Evolutionary conservation across 768 basidiomycete species (phyloP).

Genomic region (Lactarius vividus): DNA sequence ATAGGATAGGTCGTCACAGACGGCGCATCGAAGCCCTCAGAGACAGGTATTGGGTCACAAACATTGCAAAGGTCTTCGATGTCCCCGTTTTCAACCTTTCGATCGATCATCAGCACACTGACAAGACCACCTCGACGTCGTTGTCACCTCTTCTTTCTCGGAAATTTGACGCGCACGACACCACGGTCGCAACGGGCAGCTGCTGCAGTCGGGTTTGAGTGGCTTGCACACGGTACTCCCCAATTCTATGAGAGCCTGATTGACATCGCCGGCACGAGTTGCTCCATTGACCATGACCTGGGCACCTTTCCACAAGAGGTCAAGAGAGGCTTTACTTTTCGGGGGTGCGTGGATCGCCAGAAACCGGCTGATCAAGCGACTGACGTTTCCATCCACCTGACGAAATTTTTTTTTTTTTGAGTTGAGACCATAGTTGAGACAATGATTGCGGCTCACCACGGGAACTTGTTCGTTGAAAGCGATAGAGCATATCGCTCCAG

Average conservation of each 20-base stretch:
- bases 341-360: slow-evolving; percentile 80
- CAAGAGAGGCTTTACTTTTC: slow-evolving; percentile 73
- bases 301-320: slow-evolving; percentile 82
- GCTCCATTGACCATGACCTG: slow-evolving; percentile 57
- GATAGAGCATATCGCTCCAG: slow-evolving; percentile 82
- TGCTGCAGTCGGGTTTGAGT: slow-evolving; percentile 67
- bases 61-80: slow-evolving; percentile 76
- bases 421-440: background rate
- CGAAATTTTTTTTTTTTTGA: no score
- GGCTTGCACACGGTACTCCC: slow-evolving; percentile 92
- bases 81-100: slow-evolving; percentile 40
- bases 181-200: slow-evolving; percentile 67
- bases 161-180: slow-evolving; percentile 59
- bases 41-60: slow-evolving; percentile 56
- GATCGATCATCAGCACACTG: slow-evolving; percentile 2
- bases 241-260: slow-evolving; percentile 92
- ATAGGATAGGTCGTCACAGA: slow-evolving; percentile 81
- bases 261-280: slow-evolving; percentile 74
- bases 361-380: slow-evolving; percentile 78
- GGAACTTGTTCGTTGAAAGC: slow-evolving; percentile 82
- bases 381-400: slow-evolving; percentile 89
- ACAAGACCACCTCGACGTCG: background rate
- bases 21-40: slow-evolving; percentile 20
- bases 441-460: slow-evolving; percentile 56
- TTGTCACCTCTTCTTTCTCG: slow-evolving; percentile 19